phyloP scores from a whole-genome alignment of 1,284 basidiomycete species.

The Macrocystidia cucumis region DNA sequence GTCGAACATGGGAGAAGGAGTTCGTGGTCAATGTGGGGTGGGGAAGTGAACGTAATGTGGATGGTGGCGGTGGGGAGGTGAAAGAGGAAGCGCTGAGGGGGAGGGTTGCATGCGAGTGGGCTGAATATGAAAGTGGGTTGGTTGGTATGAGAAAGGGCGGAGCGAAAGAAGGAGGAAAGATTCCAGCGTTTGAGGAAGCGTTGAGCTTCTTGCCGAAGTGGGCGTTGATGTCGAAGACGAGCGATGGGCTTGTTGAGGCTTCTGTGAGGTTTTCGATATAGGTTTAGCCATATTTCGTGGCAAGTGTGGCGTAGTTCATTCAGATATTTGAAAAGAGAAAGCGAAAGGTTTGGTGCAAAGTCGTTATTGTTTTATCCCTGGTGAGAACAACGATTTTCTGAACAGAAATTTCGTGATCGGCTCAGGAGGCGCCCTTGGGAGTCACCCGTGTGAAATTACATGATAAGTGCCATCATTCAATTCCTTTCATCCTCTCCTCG shows the following conservation, averaged over 20 bases:
- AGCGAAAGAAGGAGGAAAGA: slow-evolving; percentile 27
- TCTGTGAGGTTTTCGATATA: slow-evolving; percentile 36
- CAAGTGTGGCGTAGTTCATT: no score
- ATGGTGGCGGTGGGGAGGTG: slow-evolving; percentile 14
- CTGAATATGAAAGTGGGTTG: slow-evolving; percentile 55
- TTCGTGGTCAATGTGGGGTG: slow-evolving; percentile 51
- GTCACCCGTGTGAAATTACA: no score
- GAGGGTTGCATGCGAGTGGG: slow-evolving; percentile 61
- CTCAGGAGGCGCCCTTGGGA: no score
- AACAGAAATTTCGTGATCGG: no score
- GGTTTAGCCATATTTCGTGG: no score
- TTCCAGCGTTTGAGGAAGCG: slow-evolving; percentile 70
- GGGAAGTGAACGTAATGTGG: no score
- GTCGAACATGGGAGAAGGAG: slow-evolving; percentile 53
- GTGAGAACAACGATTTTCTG: no score
- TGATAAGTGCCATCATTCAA: no score
- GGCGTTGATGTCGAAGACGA: slow-evolving; percentile 52
- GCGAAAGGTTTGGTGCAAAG: no score
- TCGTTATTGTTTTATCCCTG: no score
- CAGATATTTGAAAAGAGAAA: no score
- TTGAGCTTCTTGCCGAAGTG: slow-evolving; percentile 61
- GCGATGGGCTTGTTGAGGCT: slow-evolving; percentile 57
- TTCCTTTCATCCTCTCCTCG: no score
- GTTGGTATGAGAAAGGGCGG: slow-evolving; percentile 23
- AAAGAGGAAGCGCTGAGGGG: slow-evolving; percentile 35